Evolutionary conservation across 2,329 filamentous ascomycete genomes (phyloP).

Genomic region (Nemania sp.): DNA sequence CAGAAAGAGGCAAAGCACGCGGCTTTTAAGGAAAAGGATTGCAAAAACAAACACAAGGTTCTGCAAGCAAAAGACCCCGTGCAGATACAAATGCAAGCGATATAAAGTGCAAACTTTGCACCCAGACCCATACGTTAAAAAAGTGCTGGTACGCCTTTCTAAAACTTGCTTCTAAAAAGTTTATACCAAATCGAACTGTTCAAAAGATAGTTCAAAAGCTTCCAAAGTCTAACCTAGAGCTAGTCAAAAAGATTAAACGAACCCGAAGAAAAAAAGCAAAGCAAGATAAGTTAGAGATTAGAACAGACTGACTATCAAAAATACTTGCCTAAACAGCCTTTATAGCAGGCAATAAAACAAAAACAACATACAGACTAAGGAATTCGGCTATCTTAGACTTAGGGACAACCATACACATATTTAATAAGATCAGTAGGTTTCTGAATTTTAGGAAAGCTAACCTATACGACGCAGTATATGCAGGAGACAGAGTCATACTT

Average conservation of each 20-base stretch:
- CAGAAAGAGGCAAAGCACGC: background rate
- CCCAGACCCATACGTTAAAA: background rate
- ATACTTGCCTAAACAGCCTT: too few species aligned
- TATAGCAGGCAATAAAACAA: too few species aligned
- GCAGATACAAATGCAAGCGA: too few species aligned
- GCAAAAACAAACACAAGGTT: background rate
- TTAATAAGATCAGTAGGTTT: background rate
- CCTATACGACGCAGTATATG: background rate
- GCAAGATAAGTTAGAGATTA: too few species aligned
- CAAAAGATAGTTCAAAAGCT: background rate
- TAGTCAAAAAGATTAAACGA: background rate
- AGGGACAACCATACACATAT: background rate
- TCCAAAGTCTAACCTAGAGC: background rate
- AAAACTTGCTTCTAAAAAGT: background rate
- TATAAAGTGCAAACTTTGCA: too few species aligned
- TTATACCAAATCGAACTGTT: background rate
- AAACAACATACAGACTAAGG: too few species aligned
- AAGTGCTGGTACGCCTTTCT: background rate
- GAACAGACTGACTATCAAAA: too few species aligned
- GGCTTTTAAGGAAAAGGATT: background rate
- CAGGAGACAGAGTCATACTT: background rate
- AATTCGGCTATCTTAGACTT: background rate
- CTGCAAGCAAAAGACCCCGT: background rate
- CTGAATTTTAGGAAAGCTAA: background rate
- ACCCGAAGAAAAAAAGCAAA: background rate